phyloP scores from a whole-genome alignment of 305 asterid species.

The Ilex paraguariensis region DNA sequence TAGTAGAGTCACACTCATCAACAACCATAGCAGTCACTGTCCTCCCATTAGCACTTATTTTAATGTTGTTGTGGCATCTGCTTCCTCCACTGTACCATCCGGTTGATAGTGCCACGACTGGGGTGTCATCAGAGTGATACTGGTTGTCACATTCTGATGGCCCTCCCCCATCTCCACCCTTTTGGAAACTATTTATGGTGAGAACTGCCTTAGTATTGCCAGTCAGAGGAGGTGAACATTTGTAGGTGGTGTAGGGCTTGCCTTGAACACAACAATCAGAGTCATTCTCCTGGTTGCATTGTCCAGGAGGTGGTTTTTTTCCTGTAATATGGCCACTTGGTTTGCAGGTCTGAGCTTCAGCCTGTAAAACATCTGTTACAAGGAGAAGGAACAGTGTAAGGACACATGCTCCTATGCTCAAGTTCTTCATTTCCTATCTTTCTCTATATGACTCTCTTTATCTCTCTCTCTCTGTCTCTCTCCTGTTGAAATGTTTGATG shows the following conservation, averaged over 20 bases:
- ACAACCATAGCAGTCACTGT: no score
- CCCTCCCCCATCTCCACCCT: slow-evolving; percentile 46
- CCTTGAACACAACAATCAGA: no score
- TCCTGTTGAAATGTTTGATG: no score
- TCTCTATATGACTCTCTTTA: neutral
- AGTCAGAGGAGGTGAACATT: slow-evolving; percentile 36
- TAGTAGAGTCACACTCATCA: no score
- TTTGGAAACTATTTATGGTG: slow-evolving; percentile 39
- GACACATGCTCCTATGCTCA: slow-evolving; percentile 1
- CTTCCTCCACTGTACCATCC: slow-evolving; percentile 20
- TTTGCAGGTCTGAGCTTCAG: no score
- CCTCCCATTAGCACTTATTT: no score
- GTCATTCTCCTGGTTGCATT: slow-evolving; percentile 27
- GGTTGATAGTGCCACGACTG: slow-evolving; percentile 22
- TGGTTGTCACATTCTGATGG: slow-evolving; percentile 24
- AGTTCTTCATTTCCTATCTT: slow-evolving; percentile 10
- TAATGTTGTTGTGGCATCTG: no score
- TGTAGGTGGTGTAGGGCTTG: slow-evolving; percentile 26
- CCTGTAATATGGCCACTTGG: slow-evolving; percentile 34
- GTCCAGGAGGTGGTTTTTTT: slow-evolving; percentile 32
- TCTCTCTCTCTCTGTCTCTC: neutral
- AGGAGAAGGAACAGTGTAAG: slow-evolving; percentile 9
- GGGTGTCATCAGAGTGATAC: slow-evolving; percentile 20
- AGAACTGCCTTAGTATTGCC: slow-evolving; percentile 32
- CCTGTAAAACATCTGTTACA: neutral